phyloP scores from a whole-genome alignment of 495 filamentous ascomycete genomes.

The Penicillium waksmanii region DNA sequence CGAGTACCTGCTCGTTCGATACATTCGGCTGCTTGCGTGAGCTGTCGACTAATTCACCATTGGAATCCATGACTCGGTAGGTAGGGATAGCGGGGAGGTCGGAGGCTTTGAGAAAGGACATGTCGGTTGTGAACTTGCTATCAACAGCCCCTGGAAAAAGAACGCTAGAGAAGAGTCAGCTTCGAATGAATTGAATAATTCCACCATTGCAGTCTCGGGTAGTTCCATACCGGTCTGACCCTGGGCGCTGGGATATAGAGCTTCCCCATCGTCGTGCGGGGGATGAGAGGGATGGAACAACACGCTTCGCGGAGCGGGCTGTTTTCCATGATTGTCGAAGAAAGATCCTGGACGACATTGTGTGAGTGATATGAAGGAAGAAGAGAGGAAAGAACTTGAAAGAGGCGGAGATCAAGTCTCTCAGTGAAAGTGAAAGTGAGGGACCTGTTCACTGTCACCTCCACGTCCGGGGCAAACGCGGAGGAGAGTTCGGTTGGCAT shows the following conservation, averaged over 20 bases:
- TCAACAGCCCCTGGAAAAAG: slow-evolving; percentile 95
- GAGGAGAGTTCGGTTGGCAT: slow-evolving; percentile 44
- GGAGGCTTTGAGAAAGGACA: slow-evolving; percentile 73
- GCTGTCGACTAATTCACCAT: slow-evolving; percentile 79
- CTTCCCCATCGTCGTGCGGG: slow-evolving; percentile 54
- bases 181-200: not conserved
- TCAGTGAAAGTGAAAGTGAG: not conserved
- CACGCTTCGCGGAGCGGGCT: not conserved
- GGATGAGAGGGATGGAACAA: slow-evolving; percentile 3
- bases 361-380: slow-evolving; percentile 10
- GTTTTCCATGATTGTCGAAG: slow-evolving; percentile 11
- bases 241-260: slow-evolving; percentile 68
- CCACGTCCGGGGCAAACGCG: slow-evolving; percentile 33
- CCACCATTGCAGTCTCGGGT: not conserved
- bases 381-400: not conserved
- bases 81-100: slow-evolving; percentile 74
- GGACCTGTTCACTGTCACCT: not conserved
- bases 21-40: slow-evolving; percentile 62
- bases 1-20: slow-evolving; percentile 67
- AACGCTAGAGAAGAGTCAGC: slow-evolving; percentile 54
- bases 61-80: slow-evolving; percentile 83
- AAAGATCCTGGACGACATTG: slow-evolving; percentile 33
- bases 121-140: slow-evolving; percentile 81
- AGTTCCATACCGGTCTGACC: slow-evolving; percentile 60
- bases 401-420: not conserved